Conservation (phyloP, 441 rosid species). For the Omphalea diandra region DNA sequence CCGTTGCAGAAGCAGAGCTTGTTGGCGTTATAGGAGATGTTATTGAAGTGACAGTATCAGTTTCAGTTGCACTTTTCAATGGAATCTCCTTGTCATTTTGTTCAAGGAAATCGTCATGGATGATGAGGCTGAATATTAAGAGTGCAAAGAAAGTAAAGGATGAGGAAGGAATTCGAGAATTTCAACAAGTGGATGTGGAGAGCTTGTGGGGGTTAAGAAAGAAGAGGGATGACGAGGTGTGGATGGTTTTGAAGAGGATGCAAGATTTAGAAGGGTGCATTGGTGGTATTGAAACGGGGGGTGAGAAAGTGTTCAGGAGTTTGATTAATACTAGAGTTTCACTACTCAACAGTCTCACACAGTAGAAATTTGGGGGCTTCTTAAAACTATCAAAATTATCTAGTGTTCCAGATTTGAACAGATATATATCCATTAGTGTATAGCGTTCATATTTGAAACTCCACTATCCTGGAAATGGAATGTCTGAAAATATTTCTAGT, state of each 20-base stretch:
- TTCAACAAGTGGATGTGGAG: constrained; percentile 43
- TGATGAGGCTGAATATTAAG: constrained; percentile 34
- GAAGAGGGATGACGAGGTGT: constrained; percentile 60
- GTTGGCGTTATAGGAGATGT: constrained; percentile 44
- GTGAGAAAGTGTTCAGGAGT: constrained; percentile 50
- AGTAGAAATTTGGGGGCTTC: no score
- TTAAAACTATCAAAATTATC: neutral
- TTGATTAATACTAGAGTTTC: constrained; percentile 57
- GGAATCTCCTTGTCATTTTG: constrained; percentile 43
- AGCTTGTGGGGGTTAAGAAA: constrained; percentile 50
- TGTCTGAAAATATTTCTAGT: neutral
- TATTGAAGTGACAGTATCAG: constrained; percentile 49
- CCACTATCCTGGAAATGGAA: no score
- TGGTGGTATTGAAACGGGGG: constrained; percentile 40
- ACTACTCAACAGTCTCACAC: constrained; percentile 51
- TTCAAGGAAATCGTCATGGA: constrained; percentile 38
- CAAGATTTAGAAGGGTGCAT: constrained; percentile 51
- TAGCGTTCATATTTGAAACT: neutral
- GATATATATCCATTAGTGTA: constrained; percentile 1
- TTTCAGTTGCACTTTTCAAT: constrained; percentile 51
- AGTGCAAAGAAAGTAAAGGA: constrained; percentile 33
- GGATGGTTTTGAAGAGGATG: constrained; percentile 48
- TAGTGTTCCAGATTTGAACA: constrained; percentile 3
- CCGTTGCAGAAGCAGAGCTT: constrained; percentile 44
- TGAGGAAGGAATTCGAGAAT: constrained; percentile 52